Evolutionary conservation across 805 yeast species (phyloP), one percentile per base, ranked within the genome.

Genomic region (Diddensiella caesifluorescens): DNA sequence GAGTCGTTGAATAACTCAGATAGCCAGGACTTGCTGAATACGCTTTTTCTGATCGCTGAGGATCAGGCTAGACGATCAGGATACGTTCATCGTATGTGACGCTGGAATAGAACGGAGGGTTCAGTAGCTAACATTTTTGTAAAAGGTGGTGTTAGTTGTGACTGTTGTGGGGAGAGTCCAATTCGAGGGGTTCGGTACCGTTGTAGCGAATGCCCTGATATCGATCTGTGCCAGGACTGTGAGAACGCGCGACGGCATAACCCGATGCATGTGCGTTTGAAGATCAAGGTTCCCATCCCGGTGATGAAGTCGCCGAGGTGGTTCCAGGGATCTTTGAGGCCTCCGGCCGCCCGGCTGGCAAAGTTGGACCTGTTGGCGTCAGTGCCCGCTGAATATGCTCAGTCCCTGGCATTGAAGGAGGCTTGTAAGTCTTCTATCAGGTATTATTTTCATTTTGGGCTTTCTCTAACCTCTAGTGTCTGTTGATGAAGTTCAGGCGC

Each of bases 171-270:
- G 6, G 41, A 43, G 19, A 32, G 50, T 18, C 73, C 75, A 3
- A 60, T 73, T 33, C 46, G 39, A 18, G 82, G 82, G 5, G 47
- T 57, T 4, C 64, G 83, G 38, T 77, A 66, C 51, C 66, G 68
- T 33, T 77, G 83, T 55, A 48, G 69, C 20, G 69, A 74, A 22
- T 77, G 83, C 51, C 54, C 55, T 3, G 74, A 77, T 53, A 74
- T 63, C 53, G 82, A 77, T 52, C 56, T 77, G 39, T 77, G 83
- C 52, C 66, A 67, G 36, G 33, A 49, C 5, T 70, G 75, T 52
- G 73, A 70, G 45, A 39, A 49, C 1, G 31, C 42, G 4, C 42
- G 44, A 7, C 37, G 48, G 5, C 63, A 59, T 31, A 43, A 48
- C 6, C 46, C 42, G 21, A 39, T 39, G 4, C 63, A 60, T 37